phyloP scores from a whole-genome alignment of 2,329 filamentous ascomycete genomes.

The Nothophoma quercina region DNA sequence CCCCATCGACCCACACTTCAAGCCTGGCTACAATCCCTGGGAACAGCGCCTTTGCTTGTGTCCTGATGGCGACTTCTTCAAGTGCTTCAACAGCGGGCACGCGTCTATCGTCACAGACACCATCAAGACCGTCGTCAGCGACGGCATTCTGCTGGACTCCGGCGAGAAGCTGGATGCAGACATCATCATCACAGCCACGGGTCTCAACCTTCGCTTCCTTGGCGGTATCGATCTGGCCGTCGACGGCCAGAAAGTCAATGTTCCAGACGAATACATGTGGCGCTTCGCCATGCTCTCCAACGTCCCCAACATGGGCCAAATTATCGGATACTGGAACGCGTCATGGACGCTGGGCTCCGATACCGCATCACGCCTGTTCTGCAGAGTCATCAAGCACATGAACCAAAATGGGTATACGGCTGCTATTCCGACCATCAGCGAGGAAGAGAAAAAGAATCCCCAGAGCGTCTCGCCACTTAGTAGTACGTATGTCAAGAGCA shows the following conservation, averaged over 20 bases:
- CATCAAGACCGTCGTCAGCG: conserved; percentile 59
- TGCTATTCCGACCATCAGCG: conserved; percentile 56
- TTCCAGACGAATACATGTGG: conserved; percentile 65
- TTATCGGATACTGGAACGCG: conserved; percentile 67
- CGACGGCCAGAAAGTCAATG: conserved; percentile 58
- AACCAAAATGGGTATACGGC: conserved; percentile 50
- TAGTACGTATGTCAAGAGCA: conserved; percentile 61
- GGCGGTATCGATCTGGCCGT: conserved; percentile 61
- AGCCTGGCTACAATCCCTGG: conserved; percentile 61
- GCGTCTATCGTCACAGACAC: conserved; percentile 63
- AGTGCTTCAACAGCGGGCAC: conserved; percentile 58
- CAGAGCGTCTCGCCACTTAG: conserved; percentile 55
- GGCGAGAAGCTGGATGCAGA: conserved; percentile 63
- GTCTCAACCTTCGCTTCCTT: conserved; percentile 64
- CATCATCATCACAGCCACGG: conserved; percentile 71
- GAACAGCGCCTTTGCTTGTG: conserved; percentile 78
- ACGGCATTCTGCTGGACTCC: conserved; percentile 58
- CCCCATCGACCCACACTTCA: conserved; percentile 55
- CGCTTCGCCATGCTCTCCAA: conserved; percentile 68
- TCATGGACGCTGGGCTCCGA: conserved; percentile 71
- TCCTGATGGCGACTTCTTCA: conserved; percentile 68
- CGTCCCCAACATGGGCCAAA: conserved; percentile 66
- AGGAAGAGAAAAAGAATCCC: conserved; percentile 50
- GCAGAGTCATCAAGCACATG: conserved; percentile 62
- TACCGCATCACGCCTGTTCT: conserved; percentile 58